A percentile compares a stretch with the other conserved stretches of the same genome.
These are phyloP conservation scores for Echinochloa phyllopogon DNA, from an alignment of 176 grass and related monocot genomes.

Conservation along the genomic window DNA sequence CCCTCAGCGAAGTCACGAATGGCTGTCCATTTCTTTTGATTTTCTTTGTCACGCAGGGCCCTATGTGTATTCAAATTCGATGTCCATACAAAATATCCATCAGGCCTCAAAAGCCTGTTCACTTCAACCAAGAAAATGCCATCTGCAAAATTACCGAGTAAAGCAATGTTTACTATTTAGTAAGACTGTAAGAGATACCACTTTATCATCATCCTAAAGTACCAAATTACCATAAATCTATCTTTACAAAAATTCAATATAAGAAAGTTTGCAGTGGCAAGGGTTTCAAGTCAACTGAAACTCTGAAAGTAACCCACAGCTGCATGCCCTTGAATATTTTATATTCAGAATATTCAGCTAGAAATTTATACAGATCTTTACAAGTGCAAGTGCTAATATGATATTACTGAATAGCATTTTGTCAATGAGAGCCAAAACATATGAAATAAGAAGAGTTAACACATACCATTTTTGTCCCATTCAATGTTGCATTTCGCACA, in stretches of 20 bases:
- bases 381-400: not conserved
- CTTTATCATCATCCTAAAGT: not conserved
- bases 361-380: conserved; percentile 1
- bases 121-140: conserved; percentile 95
- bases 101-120: conserved; percentile 94
- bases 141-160: conserved; percentile 58
- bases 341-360: not conserved
- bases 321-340: conserved; percentile 30
- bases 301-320: conserved; percentile 14
- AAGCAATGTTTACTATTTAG: not conserved
- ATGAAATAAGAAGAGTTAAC: conserved; percentile 11
- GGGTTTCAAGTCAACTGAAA: not conserved
- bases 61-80: conserved; percentile 87
- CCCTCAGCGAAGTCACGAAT: conserved; percentile 72
- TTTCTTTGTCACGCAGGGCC: conserved; percentile 89
- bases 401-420: not conserved
- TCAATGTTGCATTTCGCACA: conserved; percentile 90
- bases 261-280: conserved; percentile 21
- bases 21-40: conserved; percentile 84
- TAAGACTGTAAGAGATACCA: conserved; percentile 25
- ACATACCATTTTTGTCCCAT: conserved; percentile 90
- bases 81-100: conserved; percentile 99
- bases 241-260: not conserved
- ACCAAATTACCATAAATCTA: not conserved
- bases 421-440: conserved; percentile 11